Conservation (phyloP, 2,329 filamentous ascomycete genomes). For the Coniosporium tulheliwenetii region DNA sequence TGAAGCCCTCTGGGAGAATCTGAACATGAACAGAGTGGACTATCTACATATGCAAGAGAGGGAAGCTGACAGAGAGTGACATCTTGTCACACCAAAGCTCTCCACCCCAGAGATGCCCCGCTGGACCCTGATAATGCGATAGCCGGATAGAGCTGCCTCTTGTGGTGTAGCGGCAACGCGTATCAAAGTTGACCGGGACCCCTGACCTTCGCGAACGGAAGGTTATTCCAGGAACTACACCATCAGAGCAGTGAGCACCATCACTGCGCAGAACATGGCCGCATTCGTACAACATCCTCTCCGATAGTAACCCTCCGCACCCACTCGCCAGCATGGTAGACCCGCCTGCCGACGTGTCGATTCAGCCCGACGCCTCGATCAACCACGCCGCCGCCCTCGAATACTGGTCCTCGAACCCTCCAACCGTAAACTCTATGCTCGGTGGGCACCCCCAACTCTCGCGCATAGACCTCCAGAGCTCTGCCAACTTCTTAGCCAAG, state of each 20-base stretch:
- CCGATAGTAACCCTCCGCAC: no score
- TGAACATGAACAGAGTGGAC: no score
- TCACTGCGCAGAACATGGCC: no score
- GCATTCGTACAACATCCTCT: no score
- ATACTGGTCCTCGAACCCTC: conserved; percentile 37
- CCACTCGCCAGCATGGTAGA: no score
- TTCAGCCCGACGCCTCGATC: conserved; percentile 24
- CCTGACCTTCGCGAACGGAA: no score
- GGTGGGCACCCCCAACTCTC: conserved; percentile 57
- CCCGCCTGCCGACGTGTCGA: background rate
- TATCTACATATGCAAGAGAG: background rate
- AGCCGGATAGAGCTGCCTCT: background rate
- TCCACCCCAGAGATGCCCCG: background rate
- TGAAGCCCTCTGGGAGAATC: no score
- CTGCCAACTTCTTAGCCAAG: conserved; percentile 53
- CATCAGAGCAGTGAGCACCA: no score
- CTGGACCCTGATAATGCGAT: background rate
- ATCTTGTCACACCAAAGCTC: background rate
- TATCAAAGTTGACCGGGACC: no score
- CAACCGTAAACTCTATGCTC: conserved; percentile 59
- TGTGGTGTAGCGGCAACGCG: background rate
- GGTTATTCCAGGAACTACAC: no score
- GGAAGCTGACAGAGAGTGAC: background rate
- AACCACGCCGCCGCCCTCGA: conserved; percentile 24
- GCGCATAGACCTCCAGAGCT: conserved; percentile 55